Evolutionary conservation across 176 grass and related monocot species (phyloP).

Genomic region (barley (Hordeum vulgare)): DNA sequence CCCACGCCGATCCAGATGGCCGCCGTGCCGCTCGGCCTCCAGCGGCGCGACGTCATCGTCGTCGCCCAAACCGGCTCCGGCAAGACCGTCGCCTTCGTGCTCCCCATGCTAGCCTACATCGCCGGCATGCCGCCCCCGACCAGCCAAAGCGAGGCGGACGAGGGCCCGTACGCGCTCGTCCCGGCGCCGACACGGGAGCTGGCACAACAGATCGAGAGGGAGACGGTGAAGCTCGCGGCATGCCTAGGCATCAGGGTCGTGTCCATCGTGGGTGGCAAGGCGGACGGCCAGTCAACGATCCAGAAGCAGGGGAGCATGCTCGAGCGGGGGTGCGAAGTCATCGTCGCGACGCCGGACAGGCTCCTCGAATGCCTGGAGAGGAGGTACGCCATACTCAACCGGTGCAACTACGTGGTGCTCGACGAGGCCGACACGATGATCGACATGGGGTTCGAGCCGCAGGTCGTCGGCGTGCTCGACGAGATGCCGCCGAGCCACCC

Average conservation of each 20-base stretch:
- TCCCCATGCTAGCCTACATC: constrained; percentile 91
- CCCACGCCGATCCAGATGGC: too few relatives aligned
- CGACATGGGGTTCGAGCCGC: too few relatives aligned
- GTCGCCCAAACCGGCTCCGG: constrained; percentile 86
- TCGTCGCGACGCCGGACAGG: too few relatives aligned
- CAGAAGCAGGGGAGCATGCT: too few relatives aligned
- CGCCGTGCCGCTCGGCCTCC: constrained; percentile 77
- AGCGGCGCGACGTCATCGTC: constrained; percentile 85
- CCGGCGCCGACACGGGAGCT: constrained; percentile 94
- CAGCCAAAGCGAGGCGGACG: constrained; percentile 68
- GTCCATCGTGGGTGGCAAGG: constrained; percentile 90
- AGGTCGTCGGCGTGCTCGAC: too few relatives aligned
- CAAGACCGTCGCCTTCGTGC: constrained; percentile 88
- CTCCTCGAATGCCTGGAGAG: too few relatives aligned
- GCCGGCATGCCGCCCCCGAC: constrained; percentile 67
- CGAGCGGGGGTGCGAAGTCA: too few relatives aligned
- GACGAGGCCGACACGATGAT: too few relatives aligned
- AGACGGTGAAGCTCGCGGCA: constrained; percentile 82
- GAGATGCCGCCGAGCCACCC: too few relatives aligned
- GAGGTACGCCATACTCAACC: too few relatives aligned
- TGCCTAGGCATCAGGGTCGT: constrained; percentile 87
- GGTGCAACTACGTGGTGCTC: too few relatives aligned
- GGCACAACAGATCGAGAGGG: constrained; percentile 91
- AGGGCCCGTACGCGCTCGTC: constrained; percentile 88
- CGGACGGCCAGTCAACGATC: too few relatives aligned